Base-by-base conservation (phyloP, 768 basidiomycete species). In the Mycena epipterygia region DNA sequence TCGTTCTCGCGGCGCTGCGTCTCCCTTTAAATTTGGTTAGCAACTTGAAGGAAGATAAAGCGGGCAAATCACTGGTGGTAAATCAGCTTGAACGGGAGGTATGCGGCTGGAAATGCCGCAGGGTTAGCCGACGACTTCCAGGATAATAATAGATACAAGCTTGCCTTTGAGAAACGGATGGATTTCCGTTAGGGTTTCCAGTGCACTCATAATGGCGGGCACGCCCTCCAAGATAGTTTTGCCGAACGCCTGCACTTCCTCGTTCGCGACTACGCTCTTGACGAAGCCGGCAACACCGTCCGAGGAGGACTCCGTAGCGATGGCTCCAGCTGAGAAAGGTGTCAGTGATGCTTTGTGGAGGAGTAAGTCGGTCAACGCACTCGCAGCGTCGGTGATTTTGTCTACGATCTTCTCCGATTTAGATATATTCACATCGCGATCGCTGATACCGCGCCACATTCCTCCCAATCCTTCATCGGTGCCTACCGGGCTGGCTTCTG, bases 91-190 rank as follows among this genome's bases (percentile, higher is more conserved):
- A 70, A 70, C 3, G 68, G 68, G 25, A 70, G 63, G 48, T 60
- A 70, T 11, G 62, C 68, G 30, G 68, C 68, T 70, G 27, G 12
- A 25, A 25, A 35, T 0, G n/a, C n/a, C n/a, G n/a, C n/a, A 48
- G 5, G 12, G 29, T 46, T 23, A 27, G 44, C 8, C 12, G 21
- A 46, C 1, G 6, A 46, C 48, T 30, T 13, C 5, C 5, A 27
- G 25, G 9, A 48, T 41, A 44, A 64, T 14, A 37, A 37, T 37
- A 7, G 21, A 44, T 21, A 35, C 0, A 23, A 6, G 19, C 51
- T 21, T 25, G 60, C 68, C 68, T 13, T 58, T 70, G n/a, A 70
- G 62, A 39, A 70, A 70, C 16, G 68, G 68, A 58, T 70, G 68
- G 7, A 70, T 32, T 14, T 70, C 63, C 1, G 62, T 64, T 25